Conservation (phyloP, 176 grass and related monocot genomes). For the Urochloa ruziziensis region DNA sequence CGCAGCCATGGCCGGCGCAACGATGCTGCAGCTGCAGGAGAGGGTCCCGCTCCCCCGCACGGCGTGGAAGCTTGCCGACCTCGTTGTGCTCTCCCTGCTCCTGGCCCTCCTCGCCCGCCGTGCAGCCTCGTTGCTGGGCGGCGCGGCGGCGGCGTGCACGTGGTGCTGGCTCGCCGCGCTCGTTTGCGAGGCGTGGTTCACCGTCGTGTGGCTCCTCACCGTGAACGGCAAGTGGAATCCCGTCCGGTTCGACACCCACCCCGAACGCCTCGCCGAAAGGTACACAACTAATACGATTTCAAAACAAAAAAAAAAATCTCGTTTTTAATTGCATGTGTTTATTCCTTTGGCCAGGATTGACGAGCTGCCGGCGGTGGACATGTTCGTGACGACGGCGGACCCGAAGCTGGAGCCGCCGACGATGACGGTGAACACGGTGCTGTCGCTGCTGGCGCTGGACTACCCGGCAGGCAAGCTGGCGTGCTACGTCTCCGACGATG, state of each 20-base stretch:
- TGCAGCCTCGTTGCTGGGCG: not conserved
- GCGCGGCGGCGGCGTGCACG: not conserved
- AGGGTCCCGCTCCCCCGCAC: not conserved
- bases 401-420: constrained; percentile 46
- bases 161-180: constrained; percentile 28
- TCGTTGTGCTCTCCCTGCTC: constrained; percentile 34
- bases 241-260: constrained; percentile 18
- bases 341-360: too few relatives aligned
- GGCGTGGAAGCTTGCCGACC: constrained; percentile 25
- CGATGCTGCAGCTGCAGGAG: constrained; percentile 35
- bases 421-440: constrained; percentile 60
- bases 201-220: constrained; percentile 38
- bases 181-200: constrained; percentile 50
- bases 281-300: too few relatives aligned
- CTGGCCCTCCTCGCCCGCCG: constrained; percentile 16
- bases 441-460: constrained; percentile 57
- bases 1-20: not conserved
- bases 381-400: constrained; percentile 70
- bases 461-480: constrained; percentile 51
- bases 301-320: too few relatives aligned
- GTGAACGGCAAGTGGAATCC: constrained; percentile 49
- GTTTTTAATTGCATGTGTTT: too few relatives aligned
- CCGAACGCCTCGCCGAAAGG: constrained; percentile 14
- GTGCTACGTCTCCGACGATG: constrained; percentile 75
- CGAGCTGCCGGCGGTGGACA: constrained; percentile 51